A percentile compares a stretch with the other conserved stretches of the same genome.
Evolutionary conservation across 768 basidiomycete genomes (phyloP).

Genomic region (Xerocomellus amylosporus): DNA sequence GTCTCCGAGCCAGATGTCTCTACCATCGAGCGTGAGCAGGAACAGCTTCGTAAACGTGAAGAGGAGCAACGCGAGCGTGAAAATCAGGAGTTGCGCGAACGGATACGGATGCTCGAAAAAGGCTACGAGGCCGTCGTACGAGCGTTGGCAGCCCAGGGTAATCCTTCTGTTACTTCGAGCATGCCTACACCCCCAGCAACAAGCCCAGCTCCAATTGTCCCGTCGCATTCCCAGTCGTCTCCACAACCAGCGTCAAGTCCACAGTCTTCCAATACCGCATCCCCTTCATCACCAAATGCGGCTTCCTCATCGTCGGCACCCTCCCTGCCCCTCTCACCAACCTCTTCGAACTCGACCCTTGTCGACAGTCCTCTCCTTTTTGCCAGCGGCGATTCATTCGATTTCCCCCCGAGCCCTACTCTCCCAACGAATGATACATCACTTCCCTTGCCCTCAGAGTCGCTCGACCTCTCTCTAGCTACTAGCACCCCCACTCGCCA

Average conservation of each 20-base stretch:
- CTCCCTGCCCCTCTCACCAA: conserved; percentile 40
- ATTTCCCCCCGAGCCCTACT: conserved; percentile 39
- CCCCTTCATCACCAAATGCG: conserved; percentile 24
- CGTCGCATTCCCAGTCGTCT: conserved; percentile 22
- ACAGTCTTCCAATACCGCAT: conserved; percentile 19
- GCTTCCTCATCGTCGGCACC: conserved; percentile 33
- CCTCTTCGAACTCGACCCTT: conserved; percentile 42
- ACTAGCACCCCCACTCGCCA: conserved; percentile 79
- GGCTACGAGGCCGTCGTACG: conserved; percentile 82
- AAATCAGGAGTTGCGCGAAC: conserved; percentile 72
- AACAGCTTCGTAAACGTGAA: conserved; percentile 34
- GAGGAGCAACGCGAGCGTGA: conserved; percentile 53
- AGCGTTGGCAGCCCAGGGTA: conserved; percentile 62
- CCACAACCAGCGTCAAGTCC: conserved; percentile 24
- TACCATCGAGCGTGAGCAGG: conserved; percentile 26
- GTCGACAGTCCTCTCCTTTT: conserved; percentile 32
- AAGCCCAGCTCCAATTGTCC: conserved; percentile 5
- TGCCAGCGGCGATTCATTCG: conserved; percentile 22
- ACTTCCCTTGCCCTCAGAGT: conserved; percentile 21
- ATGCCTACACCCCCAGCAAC: conserved; percentile 17
- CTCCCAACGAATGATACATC: conserved; percentile 34
- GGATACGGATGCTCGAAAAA: conserved; percentile 73
- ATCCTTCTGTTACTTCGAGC: conserved; percentile 22
- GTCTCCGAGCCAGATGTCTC: conserved; percentile 25
- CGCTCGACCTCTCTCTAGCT: conserved; percentile 35